Percentiles rank a stretch among this genome's conserved stretches.
Evolutionary conservation across 805 yeast species (phyloP).

Genomic region (Ogataea ganodermae): DNA sequence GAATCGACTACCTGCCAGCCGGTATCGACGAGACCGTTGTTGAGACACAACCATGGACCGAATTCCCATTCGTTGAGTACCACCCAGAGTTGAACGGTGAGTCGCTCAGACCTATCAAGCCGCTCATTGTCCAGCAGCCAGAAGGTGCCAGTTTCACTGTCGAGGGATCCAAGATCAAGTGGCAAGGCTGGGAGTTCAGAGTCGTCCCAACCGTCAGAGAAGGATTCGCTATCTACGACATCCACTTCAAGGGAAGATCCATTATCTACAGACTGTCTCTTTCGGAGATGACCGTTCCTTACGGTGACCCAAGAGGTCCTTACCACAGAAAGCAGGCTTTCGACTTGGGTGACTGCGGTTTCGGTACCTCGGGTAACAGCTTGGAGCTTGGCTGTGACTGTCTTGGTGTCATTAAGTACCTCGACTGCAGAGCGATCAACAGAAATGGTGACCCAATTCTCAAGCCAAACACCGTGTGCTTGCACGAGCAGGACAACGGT

Average conservation of each 20-base stretch:
- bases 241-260: constrained; percentile 74
- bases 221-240: constrained; percentile 75
- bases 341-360: constrained; percentile 84
- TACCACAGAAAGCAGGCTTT: constrained; percentile 86
- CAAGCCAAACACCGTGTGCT: constrained; percentile 70
- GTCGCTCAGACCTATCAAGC: constrained; percentile 59
- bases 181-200: constrained; percentile 87
- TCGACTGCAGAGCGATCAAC: constrained; percentile 60
- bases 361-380: constrained; percentile 71
- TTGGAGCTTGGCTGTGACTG: constrained; percentile 79
- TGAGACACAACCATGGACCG: constrained; percentile 62
- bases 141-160: constrained; percentile 75
- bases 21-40: constrained; percentile 61
- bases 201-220: constrained; percentile 72
- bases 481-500: constrained; percentile 82
- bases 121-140: constrained; percentile 69
- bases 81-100: constrained; percentile 70
- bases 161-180: constrained; percentile 59
- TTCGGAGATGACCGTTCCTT: constrained; percentile 87
- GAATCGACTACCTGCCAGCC: constrained; percentile 74
- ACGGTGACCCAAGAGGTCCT: constrained; percentile 83
- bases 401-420: constrained; percentile 74
- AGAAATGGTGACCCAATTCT: constrained; percentile 62
- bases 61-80: constrained; percentile 65
- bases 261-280: constrained; percentile 70